Conservation (phyloP, 2,329 filamentous ascomycete species). For the Tolypocladium paradoxum region DNA sequence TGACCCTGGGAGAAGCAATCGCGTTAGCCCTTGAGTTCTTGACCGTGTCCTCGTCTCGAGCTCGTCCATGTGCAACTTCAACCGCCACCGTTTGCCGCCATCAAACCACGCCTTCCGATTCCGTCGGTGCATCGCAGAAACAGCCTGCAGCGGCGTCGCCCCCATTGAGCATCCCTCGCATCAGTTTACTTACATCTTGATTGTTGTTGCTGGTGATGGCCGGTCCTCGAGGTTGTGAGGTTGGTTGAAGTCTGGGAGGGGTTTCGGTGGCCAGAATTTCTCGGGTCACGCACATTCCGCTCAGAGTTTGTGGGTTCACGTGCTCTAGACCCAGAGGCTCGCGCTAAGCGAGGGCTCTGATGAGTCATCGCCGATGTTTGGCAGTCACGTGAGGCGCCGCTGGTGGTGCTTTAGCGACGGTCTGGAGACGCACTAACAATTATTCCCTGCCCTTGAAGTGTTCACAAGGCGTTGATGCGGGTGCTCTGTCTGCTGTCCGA, state of each 20-base stretch:
- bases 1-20: conserved; percentile 61
- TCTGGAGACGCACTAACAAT: neutral
- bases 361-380: conserved; percentile 11
- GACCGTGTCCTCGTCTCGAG: neutral
- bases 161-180: conserved; percentile 3
- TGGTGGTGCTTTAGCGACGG: neutral
- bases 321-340: conserved; percentile 20
- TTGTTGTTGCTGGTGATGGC: conserved; percentile 30
- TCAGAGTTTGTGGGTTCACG: conserved; percentile 31
- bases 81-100: neutral
- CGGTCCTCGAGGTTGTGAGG: conserved; percentile 26
- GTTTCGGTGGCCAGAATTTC: conserved; percentile 29
- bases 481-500: too few species aligned
- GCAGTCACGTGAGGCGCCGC: neutral
- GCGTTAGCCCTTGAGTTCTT: conserved; percentile 15
- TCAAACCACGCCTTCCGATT: neutral
- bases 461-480: too few species aligned
- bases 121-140: neutral
- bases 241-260: conserved; percentile 27
- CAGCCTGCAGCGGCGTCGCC: neutral
- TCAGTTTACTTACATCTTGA: conserved; percentile 32
- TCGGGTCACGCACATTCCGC: conserved; percentile 23
- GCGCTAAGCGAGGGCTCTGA: conserved; percentile 30
- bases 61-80: neutral
- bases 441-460: too few species aligned